Conservation (phyloP, 2,329 filamentous ascomycete species). For the Sarocladiaceae sp. region DNA sequence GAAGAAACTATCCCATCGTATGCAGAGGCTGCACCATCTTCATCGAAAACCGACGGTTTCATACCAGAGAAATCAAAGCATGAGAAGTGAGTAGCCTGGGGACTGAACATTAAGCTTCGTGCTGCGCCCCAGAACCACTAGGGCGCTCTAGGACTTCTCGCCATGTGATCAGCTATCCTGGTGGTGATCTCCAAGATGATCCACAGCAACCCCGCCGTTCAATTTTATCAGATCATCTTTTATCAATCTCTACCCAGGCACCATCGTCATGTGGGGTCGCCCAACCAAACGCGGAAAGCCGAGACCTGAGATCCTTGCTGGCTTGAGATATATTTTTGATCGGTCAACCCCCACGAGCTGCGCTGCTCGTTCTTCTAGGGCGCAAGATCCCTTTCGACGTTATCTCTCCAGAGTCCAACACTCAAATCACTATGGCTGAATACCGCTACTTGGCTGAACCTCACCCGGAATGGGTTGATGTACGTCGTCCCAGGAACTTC, state of each 20-base stretch:
- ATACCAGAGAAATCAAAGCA: neutral
- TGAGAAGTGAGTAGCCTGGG: too few species aligned
- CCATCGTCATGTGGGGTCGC: conserved; percentile 4
- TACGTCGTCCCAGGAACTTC: neutral
- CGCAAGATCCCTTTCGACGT: too few species aligned
- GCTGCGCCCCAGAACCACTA: too few species aligned
- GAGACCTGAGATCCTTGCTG: too few species aligned
- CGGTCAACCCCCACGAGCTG: too few species aligned
- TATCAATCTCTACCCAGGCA: conserved; percentile 4
- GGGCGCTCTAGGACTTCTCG: too few species aligned
- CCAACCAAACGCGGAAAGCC: conserved; percentile 5
- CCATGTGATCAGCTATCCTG: neutral
- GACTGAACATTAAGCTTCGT: too few species aligned
- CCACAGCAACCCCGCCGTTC: neutral
- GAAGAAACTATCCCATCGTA: conserved; percentile 1
- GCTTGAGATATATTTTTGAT: too few species aligned
- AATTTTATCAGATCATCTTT: conserved; percentile 6
- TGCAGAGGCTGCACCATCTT: conserved; percentile 1
- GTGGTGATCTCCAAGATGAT: neutral
- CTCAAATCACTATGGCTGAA: conserved; percentile 1
- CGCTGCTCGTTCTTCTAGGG: too few species aligned
- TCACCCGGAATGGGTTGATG: conserved; percentile 7
- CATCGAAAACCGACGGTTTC: neutral
- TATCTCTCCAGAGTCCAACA: too few species aligned
- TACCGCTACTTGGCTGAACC: conserved; percentile 3